A percentile compares a stretch with the other conserved stretches of the same genome.
These are phyloP conservation scores for Ogataea paraovalis DNA, from an alignment of 805 yeast species.

Conservation along the genomic window DNA sequence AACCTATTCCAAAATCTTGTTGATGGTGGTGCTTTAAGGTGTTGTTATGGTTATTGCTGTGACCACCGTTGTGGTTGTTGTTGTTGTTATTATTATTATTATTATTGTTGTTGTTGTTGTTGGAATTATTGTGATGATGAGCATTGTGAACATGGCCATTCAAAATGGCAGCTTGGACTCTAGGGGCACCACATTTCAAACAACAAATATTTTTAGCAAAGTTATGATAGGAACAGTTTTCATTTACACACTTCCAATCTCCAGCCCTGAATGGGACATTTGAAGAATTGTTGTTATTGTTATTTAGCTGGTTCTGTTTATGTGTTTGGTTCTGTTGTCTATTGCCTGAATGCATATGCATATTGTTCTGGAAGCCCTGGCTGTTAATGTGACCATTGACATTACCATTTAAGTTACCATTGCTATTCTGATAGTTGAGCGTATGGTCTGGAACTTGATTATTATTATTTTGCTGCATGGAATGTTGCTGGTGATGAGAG, in stretches of 20 bases:
- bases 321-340: conserved; percentile 4
- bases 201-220: conserved; percentile 88
- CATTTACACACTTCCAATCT: conserved; percentile 88
- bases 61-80: conserved; percentile 7
- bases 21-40: neutral
- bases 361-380: conserved; percentile 15
- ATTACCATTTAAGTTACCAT: conserved; percentile 13
- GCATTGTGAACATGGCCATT: conserved; percentile 29
- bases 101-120: conserved; percentile 8
- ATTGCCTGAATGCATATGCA: conserved; percentile 9
- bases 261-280: conserved; percentile 95
- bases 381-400: conserved; percentile 13
- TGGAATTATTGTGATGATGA: conserved; percentile 16
- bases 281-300: conserved; percentile 21
- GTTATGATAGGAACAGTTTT: conserved; percentile 80
- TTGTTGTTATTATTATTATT: conserved; percentile 6
- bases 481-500: conserved; percentile 13
- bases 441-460: conserved; percentile 9
- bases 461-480: conserved; percentile 12
- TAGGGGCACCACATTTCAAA: conserved; percentile 82
- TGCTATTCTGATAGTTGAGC: conserved; percentile 13
- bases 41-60: conserved; percentile 7
- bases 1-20: conserved; percentile 1
- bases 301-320: neutral
- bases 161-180: conserved; percentile 33